Evolutionary conservation across 1,139 yeast genomes (phyloP), one percentile per base, ranked within the genome.

Genomic region (Zhuliangozyma blackwelliae): DNA sequence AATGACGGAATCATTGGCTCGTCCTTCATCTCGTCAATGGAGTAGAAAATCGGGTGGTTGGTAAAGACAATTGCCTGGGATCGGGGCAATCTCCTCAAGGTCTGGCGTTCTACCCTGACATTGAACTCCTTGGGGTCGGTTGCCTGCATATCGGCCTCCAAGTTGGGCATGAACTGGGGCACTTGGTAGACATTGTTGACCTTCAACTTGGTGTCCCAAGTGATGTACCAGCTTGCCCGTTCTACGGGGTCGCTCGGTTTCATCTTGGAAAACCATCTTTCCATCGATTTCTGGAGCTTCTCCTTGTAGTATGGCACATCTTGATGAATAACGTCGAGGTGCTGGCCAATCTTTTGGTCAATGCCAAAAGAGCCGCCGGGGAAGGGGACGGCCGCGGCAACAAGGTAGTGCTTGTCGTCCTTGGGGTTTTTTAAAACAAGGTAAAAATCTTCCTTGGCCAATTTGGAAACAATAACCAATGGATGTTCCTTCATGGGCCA

Each of bases 321-420:
- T 9, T 67, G 72, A 54, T 84, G 92, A 46, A 84, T 81, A 8
- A 68, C 63, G 55, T 82, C 87, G 32, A 82, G 56, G 39, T 72
- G 73, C 48, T 68, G 70, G 19, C 89, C 90, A 32, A 82, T 49
- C 47, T 81, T 82, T 33, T 69, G 52, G 46, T 65, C 57, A 39
- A 81, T 76, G 33, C 82, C 82, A 57, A 82, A 82, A 1, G 82
- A 76, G 5, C 89, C 89, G 26, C 89, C 90, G 2, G 89, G 88
- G 57, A 82, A 82, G 7, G 89, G 87, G 26, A 82, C 89, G 0
- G 84, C 86, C 4, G 85, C 88, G 1, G 86, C 90, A 30, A 73
- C 75, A 40, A 82, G 63, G 53, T 82, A 79, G 54, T 82, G 88
- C 32, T 55, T 51, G 1, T 78, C 85, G 50, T 80, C 85, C 21